Percentiles rank a stretch among this genome's conserved stretches.
Evolutionary conservation across 2,329 filamentous ascomycete genomes (phyloP).

Genomic region (Xylaria sp.): DNA sequence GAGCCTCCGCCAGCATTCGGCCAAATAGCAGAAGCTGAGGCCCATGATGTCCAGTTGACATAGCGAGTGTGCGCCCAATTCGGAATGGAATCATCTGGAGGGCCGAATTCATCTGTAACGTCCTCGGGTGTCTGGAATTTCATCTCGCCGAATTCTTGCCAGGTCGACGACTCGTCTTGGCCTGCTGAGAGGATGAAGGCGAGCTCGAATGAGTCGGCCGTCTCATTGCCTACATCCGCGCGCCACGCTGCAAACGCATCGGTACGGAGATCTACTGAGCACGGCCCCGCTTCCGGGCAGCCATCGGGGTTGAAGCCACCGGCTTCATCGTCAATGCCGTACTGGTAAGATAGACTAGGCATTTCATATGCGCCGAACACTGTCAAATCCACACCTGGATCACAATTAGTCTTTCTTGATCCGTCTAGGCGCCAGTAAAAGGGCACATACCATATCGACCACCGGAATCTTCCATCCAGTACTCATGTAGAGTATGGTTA

Average conservation of each 20-base stretch:
- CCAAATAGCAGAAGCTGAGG: slow-evolving; percentile 62
- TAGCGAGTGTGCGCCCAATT: slow-evolving; percentile 64
- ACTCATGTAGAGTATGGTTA: slow-evolving; percentile 65
- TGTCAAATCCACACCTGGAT: slow-evolving; percentile 62
- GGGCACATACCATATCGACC: slow-evolving; percentile 52
- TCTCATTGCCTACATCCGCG: slow-evolving; percentile 61
- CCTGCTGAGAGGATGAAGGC: slow-evolving; percentile 66
- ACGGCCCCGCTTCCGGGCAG: slow-evolving; percentile 57
- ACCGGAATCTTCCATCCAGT: slow-evolving; percentile 67
- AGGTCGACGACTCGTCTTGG: slow-evolving; percentile 65
- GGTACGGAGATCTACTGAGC: slow-evolving; percentile 60
- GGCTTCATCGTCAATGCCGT: slow-evolving; percentile 58
- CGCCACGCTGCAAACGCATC: slow-evolving; percentile 63
- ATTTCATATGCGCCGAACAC: slow-evolving; percentile 64
- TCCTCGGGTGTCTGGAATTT: slow-evolving; percentile 60
- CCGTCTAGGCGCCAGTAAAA: neutral
- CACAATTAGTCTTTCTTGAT: slow-evolving; percentile 2
- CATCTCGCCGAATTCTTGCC: slow-evolving; percentile 69
- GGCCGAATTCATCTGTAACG: slow-evolving; percentile 61
- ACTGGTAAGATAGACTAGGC: slow-evolving; percentile 60
- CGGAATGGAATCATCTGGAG: slow-evolving; percentile 55
- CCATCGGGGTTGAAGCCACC: slow-evolving; percentile 59
- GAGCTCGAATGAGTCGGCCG: slow-evolving; percentile 60
- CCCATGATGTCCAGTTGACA: slow-evolving; percentile 65
- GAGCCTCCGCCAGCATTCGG: slow-evolving; percentile 64